A percentile compares a stretch with the other conserved stretches of the same genome.
Evolutionary conservation across 805 yeast species (phyloP).

Genomic region (Starmerella kuoi): DNA sequence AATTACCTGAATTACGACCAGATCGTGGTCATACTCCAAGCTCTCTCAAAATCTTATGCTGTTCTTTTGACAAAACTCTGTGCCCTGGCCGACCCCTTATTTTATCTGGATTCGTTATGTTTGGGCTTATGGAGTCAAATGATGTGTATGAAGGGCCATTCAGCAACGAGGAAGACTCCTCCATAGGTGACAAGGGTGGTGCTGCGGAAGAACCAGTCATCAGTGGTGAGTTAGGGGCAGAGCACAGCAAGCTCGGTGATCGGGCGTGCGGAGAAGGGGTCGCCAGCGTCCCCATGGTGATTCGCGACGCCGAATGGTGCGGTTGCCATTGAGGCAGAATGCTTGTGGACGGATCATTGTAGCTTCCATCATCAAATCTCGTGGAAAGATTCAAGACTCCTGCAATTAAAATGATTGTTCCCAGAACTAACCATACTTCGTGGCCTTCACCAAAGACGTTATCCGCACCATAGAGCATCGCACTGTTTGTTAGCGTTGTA

Average conservation of each 20-base stretch:
- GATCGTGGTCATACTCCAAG: slow-evolving; percentile 26
- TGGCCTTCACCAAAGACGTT: slow-evolving; percentile 28
- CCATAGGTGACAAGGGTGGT: neutral
- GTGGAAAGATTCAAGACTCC: slow-evolving; percentile 63
- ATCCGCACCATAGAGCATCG: slow-evolving; percentile 47
- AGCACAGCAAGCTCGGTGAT: neutral
- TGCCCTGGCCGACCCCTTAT: slow-evolving; percentile 22
- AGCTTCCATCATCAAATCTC: slow-evolving; percentile 27
- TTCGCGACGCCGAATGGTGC: neutral
- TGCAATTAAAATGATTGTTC: slow-evolving; percentile 33
- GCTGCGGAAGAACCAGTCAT: neutral
- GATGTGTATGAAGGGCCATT: slow-evolving; percentile 23
- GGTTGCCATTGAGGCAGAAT: slow-evolving; percentile 1
- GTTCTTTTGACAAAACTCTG: slow-evolving; percentile 41
- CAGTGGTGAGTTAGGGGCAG: neutral
- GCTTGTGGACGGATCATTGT: neutral
- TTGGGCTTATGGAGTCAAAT: slow-evolving; percentile 22
- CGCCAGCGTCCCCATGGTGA: slow-evolving; percentile 1
- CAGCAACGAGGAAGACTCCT: neutral
- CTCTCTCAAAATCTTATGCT: slow-evolving; percentile 38
- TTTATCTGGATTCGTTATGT: slow-evolving; percentile 20
- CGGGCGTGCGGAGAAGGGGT: neutral
- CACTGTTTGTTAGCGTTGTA: slow-evolving; percentile 51
- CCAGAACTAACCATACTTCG: slow-evolving; percentile 38
- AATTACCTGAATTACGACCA: too few species aligned